phyloP scores from a whole-genome alignment of 805 yeast species.

The Saccharomycopsis sp. region DNA sequence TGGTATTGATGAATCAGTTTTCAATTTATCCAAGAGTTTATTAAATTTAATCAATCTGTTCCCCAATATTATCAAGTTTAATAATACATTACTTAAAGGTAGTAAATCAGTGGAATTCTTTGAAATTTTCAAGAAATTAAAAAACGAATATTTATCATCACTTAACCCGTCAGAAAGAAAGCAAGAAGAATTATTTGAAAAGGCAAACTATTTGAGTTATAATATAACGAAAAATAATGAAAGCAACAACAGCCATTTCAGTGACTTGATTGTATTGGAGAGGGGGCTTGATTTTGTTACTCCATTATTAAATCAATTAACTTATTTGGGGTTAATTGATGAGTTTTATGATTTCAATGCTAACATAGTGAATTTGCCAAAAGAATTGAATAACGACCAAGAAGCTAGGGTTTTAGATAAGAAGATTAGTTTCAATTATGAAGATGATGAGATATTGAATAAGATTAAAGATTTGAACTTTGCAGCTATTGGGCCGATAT shows the following conservation, averaged over 20 bases:
- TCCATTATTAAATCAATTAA: conserved; percentile 66
- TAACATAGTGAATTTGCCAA: conserved; percentile 29
- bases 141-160: conserved; percentile 26
- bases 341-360: conserved; percentile 53
- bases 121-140: conserved; percentile 32
- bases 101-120: conserved; percentile 43
- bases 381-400: conserved; percentile 16
- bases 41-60: conserved; percentile 37
- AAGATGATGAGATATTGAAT: conserved; percentile 42
- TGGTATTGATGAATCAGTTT: conserved; percentile 39
- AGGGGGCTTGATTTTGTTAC: conserved; percentile 69
- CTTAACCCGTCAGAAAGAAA: conserved; percentile 33
- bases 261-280: conserved; percentile 71
- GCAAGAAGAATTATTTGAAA: conserved; percentile 21
- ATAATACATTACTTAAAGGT: conserved; percentile 57
- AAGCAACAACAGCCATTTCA: conserved; percentile 40
- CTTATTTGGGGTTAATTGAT: conserved; percentile 76
- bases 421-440: conserved; percentile 9
- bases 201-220: conserved; percentile 4
- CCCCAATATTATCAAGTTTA: conserved; percentile 39
- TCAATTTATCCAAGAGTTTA: conserved; percentile 42
- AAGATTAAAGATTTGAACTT: conserved; percentile 63
- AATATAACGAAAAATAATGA: conserved; percentile 23
- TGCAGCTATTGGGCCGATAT: conserved; percentile 65
- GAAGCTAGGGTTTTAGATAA: not conserved